Evolutionary conservation across 2,329 filamentous ascomycete species (phyloP), one percentile per base, ranked within the genome.

Genomic region (Exophiala spinifera): DNA sequence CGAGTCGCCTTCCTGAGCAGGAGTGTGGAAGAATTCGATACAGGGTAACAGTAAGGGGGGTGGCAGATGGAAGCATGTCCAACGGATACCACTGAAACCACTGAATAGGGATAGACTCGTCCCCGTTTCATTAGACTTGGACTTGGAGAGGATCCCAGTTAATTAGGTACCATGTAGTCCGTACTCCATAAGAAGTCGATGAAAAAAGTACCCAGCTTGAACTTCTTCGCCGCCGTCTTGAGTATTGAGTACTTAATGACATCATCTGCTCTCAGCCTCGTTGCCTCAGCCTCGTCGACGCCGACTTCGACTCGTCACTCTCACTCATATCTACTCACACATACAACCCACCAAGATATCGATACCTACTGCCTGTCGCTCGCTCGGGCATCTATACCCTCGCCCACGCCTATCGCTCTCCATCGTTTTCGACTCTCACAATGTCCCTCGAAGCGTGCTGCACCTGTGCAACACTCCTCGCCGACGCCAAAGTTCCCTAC

Each of bases 401-500:
- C 21, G 8, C 28, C 11, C 10, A 31, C 28, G 3, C 28, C 3
- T 2, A 31, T 8, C 23, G 11, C 28, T 10, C 28, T 31, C 28
- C 8, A 31, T 31, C 28, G 28, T 31, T 5, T 11, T 31, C 7
- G n/a, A n/a, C n/a, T n/a, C n/a, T n/a, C 23, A 23, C n/a, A 25
- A 58, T 58, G 56, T 46, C 56, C n/a, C 25, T 49, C 34, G 7
- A 28, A 19, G 56, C 80, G 13, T 90, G 87, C 71, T 89, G 86
- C 67, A 89, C 85, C 19, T 91, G 87, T 70, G 84, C 86, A 25
- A 76, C 75, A 20, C 71, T 85, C 21, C 78, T 90, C 21, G 75
- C 78, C 40, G 74, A 79, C 3, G 75, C 80, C 25, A 75, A 79
- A 48, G 74, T 77, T 31, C 73, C 76, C 23, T 77, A 76, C 63